These are phyloP conservation scores for Sanghuangporus baumii DNA, from an alignment of 1,284 basidiomycete genomes.

Conservation along the genomic window DNA sequence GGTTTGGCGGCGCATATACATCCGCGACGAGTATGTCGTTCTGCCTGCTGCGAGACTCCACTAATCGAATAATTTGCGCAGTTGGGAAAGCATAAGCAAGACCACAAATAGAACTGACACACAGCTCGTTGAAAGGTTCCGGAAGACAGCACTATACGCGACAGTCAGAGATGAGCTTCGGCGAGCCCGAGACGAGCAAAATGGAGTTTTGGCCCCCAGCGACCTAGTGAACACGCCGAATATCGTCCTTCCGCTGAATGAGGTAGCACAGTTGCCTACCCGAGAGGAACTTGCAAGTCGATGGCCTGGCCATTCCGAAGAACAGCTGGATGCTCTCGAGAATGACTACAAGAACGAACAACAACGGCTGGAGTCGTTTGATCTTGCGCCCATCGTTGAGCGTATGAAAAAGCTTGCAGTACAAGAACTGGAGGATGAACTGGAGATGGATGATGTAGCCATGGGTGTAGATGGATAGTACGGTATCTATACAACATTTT, in stretches of 20 bases:
- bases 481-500: neutral
- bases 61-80: slow-evolving; percentile 26
- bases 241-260: slow-evolving; percentile 46
- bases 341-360: slow-evolving; percentile 58
- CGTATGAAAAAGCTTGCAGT: slow-evolving; percentile 55
- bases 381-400: slow-evolving; percentile 52
- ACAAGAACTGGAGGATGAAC: slow-evolving; percentile 10
- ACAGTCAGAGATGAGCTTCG: slow-evolving; percentile 48
- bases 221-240: slow-evolving; percentile 36
- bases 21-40: slow-evolving; percentile 77
- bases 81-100: slow-evolving; percentile 66
- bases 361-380: slow-evolving; percentile 46
- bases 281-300: slow-evolving; percentile 55
- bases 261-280: slow-evolving; percentile 49
- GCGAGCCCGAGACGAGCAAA: slow-evolving; percentile 1
- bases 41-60: neutral
- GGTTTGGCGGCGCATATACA: slow-evolving; percentile 84
- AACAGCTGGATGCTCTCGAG: slow-evolving; percentile 51
- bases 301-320: slow-evolving; percentile 63
- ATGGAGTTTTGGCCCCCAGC: slow-evolving; percentile 16
- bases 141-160: slow-evolving; percentile 62
- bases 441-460: slow-evolving; percentile 12
- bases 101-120: slow-evolving; percentile 67
- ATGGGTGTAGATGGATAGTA: neutral
- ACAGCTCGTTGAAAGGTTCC: slow-evolving; percentile 60